phyloP scores from a whole-genome alignment of 768 basidiomycete species.

The Symmetrospora coprosmae region DNA sequence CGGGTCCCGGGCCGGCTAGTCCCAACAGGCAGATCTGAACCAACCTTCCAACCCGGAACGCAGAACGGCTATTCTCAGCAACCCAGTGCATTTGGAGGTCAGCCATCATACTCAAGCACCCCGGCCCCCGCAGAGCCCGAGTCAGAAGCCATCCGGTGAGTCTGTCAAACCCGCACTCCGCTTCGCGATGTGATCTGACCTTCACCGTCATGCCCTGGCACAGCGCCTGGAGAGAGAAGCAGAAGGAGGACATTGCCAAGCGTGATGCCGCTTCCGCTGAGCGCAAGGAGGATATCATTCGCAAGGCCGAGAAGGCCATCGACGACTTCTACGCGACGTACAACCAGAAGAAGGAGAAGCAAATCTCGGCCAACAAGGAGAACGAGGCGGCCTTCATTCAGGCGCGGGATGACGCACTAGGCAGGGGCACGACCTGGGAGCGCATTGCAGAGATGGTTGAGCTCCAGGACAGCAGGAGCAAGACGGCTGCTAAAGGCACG shows the following conservation, averaged over 20 bases:
- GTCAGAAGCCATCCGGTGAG: conserved; percentile 21
- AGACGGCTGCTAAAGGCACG: conserved; percentile 77
- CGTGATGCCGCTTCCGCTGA: conserved; percentile 68
- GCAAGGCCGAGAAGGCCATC: conserved; percentile 68
- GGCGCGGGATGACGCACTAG: conserved; percentile 57
- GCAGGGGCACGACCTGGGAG: conserved; percentile 87
- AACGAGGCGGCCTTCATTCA: conserved; percentile 67
- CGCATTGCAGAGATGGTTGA: conserved; percentile 75
- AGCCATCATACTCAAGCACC: neutral
- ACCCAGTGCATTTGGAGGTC: neutral
- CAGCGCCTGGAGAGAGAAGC: conserved; percentile 77
- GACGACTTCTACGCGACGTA: conserved; percentile 85
- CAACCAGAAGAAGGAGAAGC: conserved; percentile 70
- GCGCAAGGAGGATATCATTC: conserved; percentile 66
- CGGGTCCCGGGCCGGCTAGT: neutral
- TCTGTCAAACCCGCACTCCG: neutral
- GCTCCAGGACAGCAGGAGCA: conserved; percentile 91
- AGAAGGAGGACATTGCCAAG: conserved; percentile 63
- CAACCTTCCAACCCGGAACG: too few species aligned
- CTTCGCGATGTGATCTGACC: neutral
- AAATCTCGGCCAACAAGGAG: conserved; percentile 90
- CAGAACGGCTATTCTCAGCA: conserved; percentile 15
- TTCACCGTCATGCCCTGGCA: neutral
- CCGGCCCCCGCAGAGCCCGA: conserved; percentile 18
- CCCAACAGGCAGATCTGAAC: neutral